These are phyloP conservation scores for Carex kokanica DNA, from an alignment of 176 grass and related monocot species.

Conservation along the genomic window DNA sequence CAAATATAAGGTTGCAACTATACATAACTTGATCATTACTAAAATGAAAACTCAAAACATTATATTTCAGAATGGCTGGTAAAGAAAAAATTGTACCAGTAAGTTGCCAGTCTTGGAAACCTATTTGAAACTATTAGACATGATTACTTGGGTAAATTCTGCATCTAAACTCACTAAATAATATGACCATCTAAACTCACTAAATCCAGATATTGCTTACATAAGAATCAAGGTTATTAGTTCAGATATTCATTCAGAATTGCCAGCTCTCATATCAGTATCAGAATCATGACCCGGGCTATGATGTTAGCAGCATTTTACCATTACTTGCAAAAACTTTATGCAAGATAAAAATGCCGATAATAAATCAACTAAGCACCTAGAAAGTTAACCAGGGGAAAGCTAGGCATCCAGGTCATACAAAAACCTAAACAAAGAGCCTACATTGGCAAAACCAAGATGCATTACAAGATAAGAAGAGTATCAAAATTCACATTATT, in stretches of 20 bases:
- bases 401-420: neutral
- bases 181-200: neutral
- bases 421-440: neutral
- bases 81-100: neutral
- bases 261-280: neutral
- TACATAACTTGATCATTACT: neutral
- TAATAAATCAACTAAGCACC: neutral
- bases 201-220: neutral
- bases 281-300: neutral
- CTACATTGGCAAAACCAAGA: neutral
- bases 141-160: neutral
- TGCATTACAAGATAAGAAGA: constrained; percentile 7
- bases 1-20: neutral
- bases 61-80: neutral
- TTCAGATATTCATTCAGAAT: neutral
- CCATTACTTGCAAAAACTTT: neutral
- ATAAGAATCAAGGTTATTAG: neutral
- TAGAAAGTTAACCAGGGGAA: neutral
- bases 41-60: neutral
- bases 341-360: neutral
- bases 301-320: neutral
- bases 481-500: constrained; percentile 10
- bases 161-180: neutral
- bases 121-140: neutral
- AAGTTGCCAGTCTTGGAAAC: neutral